phyloP scores from a whole-genome alignment of 495 filamentous ascomycete species.

The Lepidopterella palustris region DNA sequence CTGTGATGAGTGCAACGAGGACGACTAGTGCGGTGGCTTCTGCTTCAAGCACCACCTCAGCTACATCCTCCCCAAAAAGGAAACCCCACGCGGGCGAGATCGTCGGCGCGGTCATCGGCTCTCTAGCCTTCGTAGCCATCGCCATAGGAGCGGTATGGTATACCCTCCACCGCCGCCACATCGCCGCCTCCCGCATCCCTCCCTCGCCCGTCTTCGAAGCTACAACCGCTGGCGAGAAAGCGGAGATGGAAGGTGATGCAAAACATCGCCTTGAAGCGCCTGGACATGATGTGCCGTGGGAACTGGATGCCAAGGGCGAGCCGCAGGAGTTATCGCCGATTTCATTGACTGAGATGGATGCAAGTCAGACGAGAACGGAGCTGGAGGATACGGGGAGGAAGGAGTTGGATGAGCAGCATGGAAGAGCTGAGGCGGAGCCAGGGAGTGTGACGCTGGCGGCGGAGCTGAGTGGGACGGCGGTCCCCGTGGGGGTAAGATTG shows the following conservation, averaged over 20 bases:
- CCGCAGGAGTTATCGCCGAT: background rate
- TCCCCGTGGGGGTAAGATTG: background rate
- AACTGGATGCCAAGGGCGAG: background rate
- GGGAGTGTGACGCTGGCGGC: conserved; percentile 3
- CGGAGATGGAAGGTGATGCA: background rate
- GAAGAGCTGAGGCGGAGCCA: conserved; percentile 10
- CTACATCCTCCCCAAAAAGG: background rate
- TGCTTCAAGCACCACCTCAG: background rate
- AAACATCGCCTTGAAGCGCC: background rate
- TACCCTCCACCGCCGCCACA: conserved; percentile 9
- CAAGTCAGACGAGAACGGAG: background rate
- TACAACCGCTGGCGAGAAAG: background rate
- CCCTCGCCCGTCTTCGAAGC: background rate
- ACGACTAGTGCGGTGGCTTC: background rate
- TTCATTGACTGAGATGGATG: background rate
- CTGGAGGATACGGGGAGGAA: background rate
- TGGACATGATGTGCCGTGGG: background rate
- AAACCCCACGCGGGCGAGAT: conserved; percentile 22
- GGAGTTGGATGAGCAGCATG: conserved; percentile 14
- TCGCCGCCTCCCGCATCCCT: background rate
- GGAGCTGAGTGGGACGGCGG: conserved; percentile 14
- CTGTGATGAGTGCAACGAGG: background rate
- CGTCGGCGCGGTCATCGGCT: conserved; percentile 33
- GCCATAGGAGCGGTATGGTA: conserved; percentile 18
- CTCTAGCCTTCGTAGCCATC: conserved; percentile 22